Evolutionary conservation across 139 green algal species (phyloP).

Genomic region (Picochlorum sp.): DNA sequence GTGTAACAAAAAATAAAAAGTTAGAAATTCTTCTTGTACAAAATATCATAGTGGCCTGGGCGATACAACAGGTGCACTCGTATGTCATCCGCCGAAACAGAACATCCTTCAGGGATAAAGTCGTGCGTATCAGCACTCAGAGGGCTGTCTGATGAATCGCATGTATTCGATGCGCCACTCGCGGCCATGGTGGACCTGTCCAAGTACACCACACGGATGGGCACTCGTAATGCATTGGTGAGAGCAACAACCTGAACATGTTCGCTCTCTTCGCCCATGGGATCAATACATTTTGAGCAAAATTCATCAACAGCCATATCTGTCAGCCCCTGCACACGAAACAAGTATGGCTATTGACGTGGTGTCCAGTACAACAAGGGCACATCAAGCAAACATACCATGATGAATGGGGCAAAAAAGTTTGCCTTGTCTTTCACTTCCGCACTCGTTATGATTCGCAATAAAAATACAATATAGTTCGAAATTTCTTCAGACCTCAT

Average conservation of each 20-base stretch:
- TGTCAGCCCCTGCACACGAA: conserved; percentile 48
- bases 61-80: conserved; percentile 58
- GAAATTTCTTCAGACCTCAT: conserved; percentile 30
- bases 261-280: conserved; percentile 91
- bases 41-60: conserved; percentile 61
- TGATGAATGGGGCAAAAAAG: conserved; percentile 79
- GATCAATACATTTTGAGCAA: conserved; percentile 54
- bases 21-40: conserved; percentile 30
- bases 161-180: conserved; percentile 17
- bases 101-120: conserved; percentile 46
- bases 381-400: conserved; percentile 26
- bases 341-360: not conserved
- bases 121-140: conserved; percentile 46
- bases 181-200: conserved; percentile 37
- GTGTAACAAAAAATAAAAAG: conserved; percentile 1
- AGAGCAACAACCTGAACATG: conserved; percentile 90
- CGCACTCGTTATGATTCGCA: conserved; percentile 65
- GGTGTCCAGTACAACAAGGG: not conserved
- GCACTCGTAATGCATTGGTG: conserved; percentile 75
- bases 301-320: conserved; percentile 63
- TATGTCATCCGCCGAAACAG: conserved; percentile 5
- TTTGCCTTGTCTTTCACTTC: conserved; percentile 61
- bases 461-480: conserved; percentile 65
- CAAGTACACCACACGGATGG: conserved; percentile 71
- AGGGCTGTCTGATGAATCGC: not conserved